Conservation (phyloP, 495 filamentous ascomycete genomes). For the Podospora fimiseda region DNA sequence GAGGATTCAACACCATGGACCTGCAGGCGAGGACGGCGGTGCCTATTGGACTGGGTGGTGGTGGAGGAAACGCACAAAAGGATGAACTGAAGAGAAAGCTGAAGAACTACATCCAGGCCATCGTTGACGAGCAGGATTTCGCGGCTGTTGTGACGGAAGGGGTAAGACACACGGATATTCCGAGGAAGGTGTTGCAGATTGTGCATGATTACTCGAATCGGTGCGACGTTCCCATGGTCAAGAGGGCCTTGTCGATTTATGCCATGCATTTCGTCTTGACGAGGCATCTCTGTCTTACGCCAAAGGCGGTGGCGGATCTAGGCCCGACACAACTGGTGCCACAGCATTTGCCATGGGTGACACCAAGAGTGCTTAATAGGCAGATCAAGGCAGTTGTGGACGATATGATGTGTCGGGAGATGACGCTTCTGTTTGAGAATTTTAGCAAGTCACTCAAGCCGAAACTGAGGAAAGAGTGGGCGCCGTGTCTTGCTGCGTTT, state of each 20-base stretch:
- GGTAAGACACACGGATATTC: conserved; percentile 35
- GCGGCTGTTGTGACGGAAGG: conserved; percentile 40
- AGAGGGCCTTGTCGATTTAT: conserved; percentile 41
- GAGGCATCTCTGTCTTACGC: conserved; percentile 41
- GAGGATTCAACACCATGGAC: conserved; percentile 26
- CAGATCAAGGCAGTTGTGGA: conserved; percentile 49
- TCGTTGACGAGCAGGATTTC: conserved; percentile 34
- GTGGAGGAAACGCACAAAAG: conserved; percentile 20
- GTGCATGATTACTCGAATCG: conserved; percentile 34
- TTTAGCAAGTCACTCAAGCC: conserved; percentile 45
- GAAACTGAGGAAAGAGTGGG: conserved; percentile 43
- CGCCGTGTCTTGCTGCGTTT: conserved; percentile 45
- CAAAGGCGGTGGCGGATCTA: conserved; percentile 30
- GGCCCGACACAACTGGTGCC: conserved; percentile 27
- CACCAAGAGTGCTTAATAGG: conserved; percentile 45
- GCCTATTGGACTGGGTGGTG: conserved; percentile 39
- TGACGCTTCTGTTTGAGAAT: conserved; percentile 37
- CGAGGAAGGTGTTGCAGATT: conserved; percentile 35
- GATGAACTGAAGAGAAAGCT: conserved; percentile 35
- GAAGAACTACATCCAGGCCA: conserved; percentile 39
- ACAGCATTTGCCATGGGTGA: conserved; percentile 34
- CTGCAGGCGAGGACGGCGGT: conserved; percentile 31
- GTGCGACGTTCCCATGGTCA: conserved; percentile 36
- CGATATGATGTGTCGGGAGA: conserved; percentile 41
- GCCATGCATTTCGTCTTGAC: conserved; percentile 48